Evolutionary conservation across 148 eudicot species (phyloP).

Genomic region (Spergularia bocconei): DNA sequence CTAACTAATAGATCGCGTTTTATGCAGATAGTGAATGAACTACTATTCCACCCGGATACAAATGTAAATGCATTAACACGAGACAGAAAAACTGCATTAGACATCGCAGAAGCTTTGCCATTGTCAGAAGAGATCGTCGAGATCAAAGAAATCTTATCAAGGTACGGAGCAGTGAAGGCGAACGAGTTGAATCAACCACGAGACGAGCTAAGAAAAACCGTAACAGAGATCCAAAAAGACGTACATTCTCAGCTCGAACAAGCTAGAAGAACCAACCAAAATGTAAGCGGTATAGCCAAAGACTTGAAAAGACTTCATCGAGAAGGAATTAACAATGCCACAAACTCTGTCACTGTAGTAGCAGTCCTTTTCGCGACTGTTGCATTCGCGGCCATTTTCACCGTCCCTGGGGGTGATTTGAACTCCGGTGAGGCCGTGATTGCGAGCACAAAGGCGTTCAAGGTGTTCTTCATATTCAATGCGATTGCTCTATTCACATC

Average conservation of each 20-base stretch:
- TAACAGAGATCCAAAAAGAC: constrained; percentile 55
- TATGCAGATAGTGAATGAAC: constrained; percentile 61
- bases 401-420: constrained; percentile 61
- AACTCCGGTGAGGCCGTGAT: constrained; percentile 51
- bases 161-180: constrained; percentile 55
- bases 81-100: constrained; percentile 66
- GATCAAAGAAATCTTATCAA: constrained; percentile 43
- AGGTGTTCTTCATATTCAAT: constrained; percentile 58
- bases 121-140: constrained; percentile 53
- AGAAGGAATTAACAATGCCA: constrained; percentile 59
- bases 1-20: not conserved
- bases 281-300: constrained; percentile 63
- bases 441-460: constrained; percentile 37
- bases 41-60: constrained; percentile 47
- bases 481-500: constrained; percentile 69
- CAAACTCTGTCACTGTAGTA: constrained; percentile 69
- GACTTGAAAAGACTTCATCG: constrained; percentile 64
- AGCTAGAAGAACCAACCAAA: constrained; percentile 59
- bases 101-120: constrained; percentile 59
- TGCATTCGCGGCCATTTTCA: constrained; percentile 63
- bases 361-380: constrained; percentile 75
- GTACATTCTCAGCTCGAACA: constrained; percentile 67
- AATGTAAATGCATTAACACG: constrained; percentile 65
- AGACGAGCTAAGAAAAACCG: constrained; percentile 59
- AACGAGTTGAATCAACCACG: constrained; percentile 62